Evolutionary conservation across 208 protist genomes (phyloP).

Genomic region (Trypanosoma rangeli): DNA sequence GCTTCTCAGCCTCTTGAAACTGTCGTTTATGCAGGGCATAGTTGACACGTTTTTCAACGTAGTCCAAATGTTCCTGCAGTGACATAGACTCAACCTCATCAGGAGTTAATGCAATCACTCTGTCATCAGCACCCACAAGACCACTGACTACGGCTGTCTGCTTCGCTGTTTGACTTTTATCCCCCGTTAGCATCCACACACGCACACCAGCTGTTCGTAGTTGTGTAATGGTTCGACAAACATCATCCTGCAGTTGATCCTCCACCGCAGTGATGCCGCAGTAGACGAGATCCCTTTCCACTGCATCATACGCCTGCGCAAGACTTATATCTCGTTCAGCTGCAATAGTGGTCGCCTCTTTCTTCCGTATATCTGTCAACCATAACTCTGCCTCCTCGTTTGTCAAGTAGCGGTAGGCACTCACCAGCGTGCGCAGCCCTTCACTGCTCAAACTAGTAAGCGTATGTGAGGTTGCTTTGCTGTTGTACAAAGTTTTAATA

Average conservation of each 20-base stretch:
- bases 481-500: conserved; percentile 16
- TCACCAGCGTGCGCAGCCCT: conserved; percentile 73
- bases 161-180: conserved; percentile 97
- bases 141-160: conserved; percentile 91
- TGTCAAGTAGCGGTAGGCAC: conserved; percentile 51
- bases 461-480: neutral
- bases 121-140: conserved; percentile 43
- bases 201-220: conserved; percentile 77
- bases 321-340: conserved; percentile 32
- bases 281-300: conserved; percentile 90
- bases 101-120: conserved; percentile 43
- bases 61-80: conserved; percentile 38
- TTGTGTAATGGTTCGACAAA: conserved; percentile 85
- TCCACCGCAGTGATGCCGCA: conserved; percentile 95
- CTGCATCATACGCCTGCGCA: conserved; percentile 38
- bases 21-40: conserved; percentile 23
- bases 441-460: conserved; percentile 37
- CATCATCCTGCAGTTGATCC: conserved; percentile 95
- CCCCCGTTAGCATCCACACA: conserved; percentile 97
- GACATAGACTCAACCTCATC: conserved; percentile 29
- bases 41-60: conserved; percentile 23
- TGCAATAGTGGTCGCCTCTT: conserved; percentile 26
- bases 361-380: conserved; percentile 23
- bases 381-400: conserved; percentile 42
- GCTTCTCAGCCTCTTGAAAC: conserved; percentile 31